A percentile compares a stretch with the other conserved stretches of the same genome.
Evolutionary conservation across 2,329 filamentous ascomycete species (phyloP).

Genomic region (Pseudocercospora crystallina): DNA sequence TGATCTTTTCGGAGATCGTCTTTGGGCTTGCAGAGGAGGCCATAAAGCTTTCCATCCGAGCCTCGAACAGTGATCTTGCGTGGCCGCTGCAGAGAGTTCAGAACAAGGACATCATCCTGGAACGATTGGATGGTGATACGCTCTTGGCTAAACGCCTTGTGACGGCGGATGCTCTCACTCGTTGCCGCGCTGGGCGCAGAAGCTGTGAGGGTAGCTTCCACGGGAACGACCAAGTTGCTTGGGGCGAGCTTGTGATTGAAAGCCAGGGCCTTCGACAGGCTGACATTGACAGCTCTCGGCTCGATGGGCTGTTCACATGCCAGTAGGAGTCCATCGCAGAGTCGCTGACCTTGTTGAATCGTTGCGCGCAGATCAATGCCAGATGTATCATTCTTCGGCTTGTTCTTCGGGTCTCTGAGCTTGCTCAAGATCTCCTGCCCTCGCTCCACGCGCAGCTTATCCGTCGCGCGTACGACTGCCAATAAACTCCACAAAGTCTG

Average conservation of each 20-base stretch:
- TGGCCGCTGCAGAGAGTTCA: slow-evolving; percentile 89
- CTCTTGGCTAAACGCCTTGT: slow-evolving; percentile 84
- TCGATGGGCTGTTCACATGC: slow-evolving; percentile 79
- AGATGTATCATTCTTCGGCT: slow-evolving; percentile 55
- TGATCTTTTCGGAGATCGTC: slow-evolving; percentile 97
- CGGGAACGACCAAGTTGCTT: slow-evolving; percentile 81
- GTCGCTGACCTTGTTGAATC: slow-evolving; percentile 74
- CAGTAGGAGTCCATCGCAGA: slow-evolving; percentile 76
- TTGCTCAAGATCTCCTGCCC: slow-evolving; percentile 43
- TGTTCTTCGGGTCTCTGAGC: slow-evolving; percentile 53
- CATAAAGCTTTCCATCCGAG: slow-evolving; percentile 84
- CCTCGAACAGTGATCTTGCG: slow-evolving; percentile 85
- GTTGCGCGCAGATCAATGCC: slow-evolving; percentile 66
- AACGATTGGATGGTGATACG: slow-evolving; percentile 80
- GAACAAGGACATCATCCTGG: slow-evolving; percentile 81
- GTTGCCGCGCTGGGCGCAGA: slow-evolving; percentile 73
- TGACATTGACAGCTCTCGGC: slow-evolving; percentile 69
- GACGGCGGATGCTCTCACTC: slow-evolving; percentile 63
- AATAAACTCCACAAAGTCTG: slow-evolving; percentile 91
- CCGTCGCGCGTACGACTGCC: slow-evolving; percentile 78
- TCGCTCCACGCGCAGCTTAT: slow-evolving; percentile 64
- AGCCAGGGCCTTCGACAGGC: slow-evolving; percentile 71
- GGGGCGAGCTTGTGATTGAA: slow-evolving; percentile 84
- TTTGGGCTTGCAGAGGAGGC: slow-evolving; percentile 93
- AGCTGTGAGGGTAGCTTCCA: slow-evolving; percentile 80